Conservation (phyloP, 2,329 filamentous ascomycete species). For the Colletotrichum phormii region DNA sequence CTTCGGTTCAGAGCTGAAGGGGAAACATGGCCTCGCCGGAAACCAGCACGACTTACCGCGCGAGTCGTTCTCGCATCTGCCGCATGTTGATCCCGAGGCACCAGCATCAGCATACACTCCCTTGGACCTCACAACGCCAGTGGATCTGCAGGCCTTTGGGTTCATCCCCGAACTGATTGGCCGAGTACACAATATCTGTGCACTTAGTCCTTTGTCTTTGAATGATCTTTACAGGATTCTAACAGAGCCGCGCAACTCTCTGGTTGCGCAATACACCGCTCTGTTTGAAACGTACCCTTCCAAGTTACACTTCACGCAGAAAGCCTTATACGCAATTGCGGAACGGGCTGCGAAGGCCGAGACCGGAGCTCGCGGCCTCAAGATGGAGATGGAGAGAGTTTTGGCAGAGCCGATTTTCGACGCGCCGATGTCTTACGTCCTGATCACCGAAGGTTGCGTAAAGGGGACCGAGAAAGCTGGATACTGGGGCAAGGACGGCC, state of each 20-base stretch:
- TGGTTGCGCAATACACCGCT: conserved; percentile 89
- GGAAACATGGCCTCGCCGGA: conserved; percentile 59
- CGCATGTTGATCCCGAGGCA: conserved; percentile 60
- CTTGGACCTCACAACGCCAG: conserved; percentile 79
- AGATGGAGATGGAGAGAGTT: conserved; percentile 84
- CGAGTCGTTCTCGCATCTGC: conserved; percentile 66
- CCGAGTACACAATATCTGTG: conserved; percentile 90
- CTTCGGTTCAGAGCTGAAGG: conserved; percentile 85
- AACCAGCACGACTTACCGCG: conserved; percentile 72
- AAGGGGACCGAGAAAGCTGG: conserved; percentile 68
- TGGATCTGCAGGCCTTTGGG: conserved; percentile 85
- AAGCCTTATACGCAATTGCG: conserved; percentile 85
- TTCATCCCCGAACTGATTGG: conserved; percentile 97
- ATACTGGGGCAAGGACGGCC: conserved; percentile 77
- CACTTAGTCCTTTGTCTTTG: conserved; percentile 79
- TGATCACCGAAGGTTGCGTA: conserved; percentile 78
- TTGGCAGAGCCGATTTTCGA: conserved; percentile 86
- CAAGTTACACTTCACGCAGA: conserved; percentile 84
- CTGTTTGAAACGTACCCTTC: conserved; percentile 86
- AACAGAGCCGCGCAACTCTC: conserved; percentile 89
- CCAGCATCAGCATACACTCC: conserved; percentile 60
- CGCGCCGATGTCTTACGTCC: conserved; percentile 79
- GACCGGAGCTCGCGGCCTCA: conserved; percentile 83
- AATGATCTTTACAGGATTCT: conserved; percentile 84
- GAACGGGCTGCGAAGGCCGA: conserved; percentile 68